Conservation (phyloP, 2,329 filamentous ascomycete genomes). For the Myriosclerotinia duriaeana region DNA sequence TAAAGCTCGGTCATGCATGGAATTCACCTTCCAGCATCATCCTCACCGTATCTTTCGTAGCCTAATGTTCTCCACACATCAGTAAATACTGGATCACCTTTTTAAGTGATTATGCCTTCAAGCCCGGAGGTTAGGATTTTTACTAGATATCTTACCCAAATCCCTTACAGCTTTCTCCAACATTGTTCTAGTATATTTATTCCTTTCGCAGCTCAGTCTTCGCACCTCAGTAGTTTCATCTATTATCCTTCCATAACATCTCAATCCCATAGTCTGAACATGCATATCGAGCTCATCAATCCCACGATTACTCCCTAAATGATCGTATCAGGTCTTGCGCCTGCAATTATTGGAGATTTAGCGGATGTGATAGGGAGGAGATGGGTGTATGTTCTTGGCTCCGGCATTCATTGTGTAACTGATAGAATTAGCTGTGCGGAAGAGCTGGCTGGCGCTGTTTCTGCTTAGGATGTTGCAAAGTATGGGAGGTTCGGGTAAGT, state of each 20-base stretch:
- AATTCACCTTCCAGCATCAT: constrained; percentile 42
- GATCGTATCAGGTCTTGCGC: constrained; percentile 53
- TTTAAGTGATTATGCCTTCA: no score
- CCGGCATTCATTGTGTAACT: neutral
- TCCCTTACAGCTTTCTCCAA: no score
- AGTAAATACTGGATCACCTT: neutral
- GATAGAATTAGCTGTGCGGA: neutral
- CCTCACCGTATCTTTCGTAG: constrained; percentile 29
- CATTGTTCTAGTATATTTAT: no score
- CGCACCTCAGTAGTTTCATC: neutral
- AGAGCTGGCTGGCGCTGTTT: neutral
- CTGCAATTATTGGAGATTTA: constrained; percentile 52
- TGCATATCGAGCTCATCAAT: constrained; percentile 23
- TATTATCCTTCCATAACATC: neutral
- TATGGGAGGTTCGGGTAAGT: constrained; percentile 1
- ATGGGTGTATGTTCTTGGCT: neutral
- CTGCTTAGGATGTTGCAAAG: constrained; percentile 10
- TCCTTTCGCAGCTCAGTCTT: no score
- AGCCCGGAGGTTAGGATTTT: no score
- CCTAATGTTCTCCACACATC: constrained; percentile 34
- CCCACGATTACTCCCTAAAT: constrained; percentile 22
- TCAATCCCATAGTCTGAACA: neutral
- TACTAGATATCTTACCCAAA: no score
- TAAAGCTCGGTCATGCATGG: constrained; percentile 42
- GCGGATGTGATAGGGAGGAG: constrained; percentile 52